Base-by-base conservation (phyloP, 352 stramenopile species). In the Globisporangium camurandrum region DNA sequence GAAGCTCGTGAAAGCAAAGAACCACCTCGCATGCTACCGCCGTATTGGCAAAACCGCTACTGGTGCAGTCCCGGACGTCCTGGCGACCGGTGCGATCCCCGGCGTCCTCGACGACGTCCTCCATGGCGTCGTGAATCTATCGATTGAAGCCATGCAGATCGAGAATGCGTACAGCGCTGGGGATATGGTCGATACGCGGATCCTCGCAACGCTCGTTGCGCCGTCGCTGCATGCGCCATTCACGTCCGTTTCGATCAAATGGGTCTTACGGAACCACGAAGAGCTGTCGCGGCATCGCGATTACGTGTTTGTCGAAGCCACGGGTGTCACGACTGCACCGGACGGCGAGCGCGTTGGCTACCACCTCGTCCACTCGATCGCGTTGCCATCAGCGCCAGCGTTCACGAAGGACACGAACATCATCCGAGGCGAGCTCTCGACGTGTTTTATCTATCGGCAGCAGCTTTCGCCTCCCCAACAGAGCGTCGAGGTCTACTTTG, bases 231-330 rank as follows among this genome's bases (percentile, higher is more conserved):
- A 20, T 43, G 65, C 71, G n/a, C 76, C 76, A 38, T 86, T 88
- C 61, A 61, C 61, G n/a, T 62, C 73, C 20, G 51, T 88, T 37
- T 72, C 67, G n/a, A 68, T 88, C 62, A 88, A 88, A 61, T 88
- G 76, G 76, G 63, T 75, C n/a, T 54, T 88, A 37, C 71, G 69
- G 7, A 75, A 85, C 46, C 74, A 88, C 49, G 61, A 78, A 55
- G 61, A 71, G 45, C 61, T 86, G 31, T 69, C 65, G 24, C 67
- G 73, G 36, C 76, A 81, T 46, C 57, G 76, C 44, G 76, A 88
- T 50, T 88, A 88, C 59, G 76, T 88, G 33, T 88, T 78, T 33
- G 46, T 88, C 26, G 76, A 88, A 54, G 60, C 73, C 26, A 80
- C 73, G 7, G 76, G 76, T n/a, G 63, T 71, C n/a, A 84, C 81